Evolutionary conservation across 2,329 filamentous ascomycete genomes (phyloP).

Genomic region (Setomelanomma holmii): DNA sequence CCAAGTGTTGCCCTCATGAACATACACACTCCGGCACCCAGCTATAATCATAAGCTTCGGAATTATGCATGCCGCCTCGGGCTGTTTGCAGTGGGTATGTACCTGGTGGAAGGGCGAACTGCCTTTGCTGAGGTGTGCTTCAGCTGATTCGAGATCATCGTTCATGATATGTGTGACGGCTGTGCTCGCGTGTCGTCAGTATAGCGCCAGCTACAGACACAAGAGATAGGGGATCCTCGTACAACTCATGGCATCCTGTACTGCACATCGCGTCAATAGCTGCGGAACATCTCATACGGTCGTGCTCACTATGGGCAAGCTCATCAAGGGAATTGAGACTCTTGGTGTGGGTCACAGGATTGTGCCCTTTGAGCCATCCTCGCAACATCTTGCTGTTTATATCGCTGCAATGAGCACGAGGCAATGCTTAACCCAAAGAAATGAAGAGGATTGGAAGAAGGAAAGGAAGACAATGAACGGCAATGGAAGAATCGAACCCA

Average conservation of each 20-base stretch:
- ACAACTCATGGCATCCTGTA: conserved; percentile 58
- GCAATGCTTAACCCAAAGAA: conserved; percentile 9
- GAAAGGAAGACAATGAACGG: not conserved
- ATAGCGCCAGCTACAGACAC: conserved; percentile 1
- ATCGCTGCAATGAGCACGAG: conserved; percentile 2
- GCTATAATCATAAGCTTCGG: conserved; percentile 52
- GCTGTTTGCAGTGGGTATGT: conserved; percentile 11
- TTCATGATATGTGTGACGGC: conserved; percentile 80
- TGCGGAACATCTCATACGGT: not conserved
- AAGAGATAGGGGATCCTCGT: conserved; percentile 15
- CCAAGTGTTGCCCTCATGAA: conserved; percentile 89
- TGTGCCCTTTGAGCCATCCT: conserved; percentile 48
- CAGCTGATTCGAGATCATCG: conserved; percentile 87
- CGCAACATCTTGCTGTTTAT: conserved; percentile 33
- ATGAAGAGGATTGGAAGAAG: not conserved
- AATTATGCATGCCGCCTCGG: not conserved
- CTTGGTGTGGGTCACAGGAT: conserved; percentile 54
- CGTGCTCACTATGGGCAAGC: conserved; percentile 59
- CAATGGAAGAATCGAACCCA: not conserved
- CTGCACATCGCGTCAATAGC: conserved; percentile 37
- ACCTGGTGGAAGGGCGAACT: conserved; percentile 86
- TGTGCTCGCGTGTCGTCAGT: conserved; percentile 41
- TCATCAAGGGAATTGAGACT: conserved; percentile 66
- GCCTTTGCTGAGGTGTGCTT: conserved; percentile 73
- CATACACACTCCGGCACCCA: conserved; percentile 79